Base-by-base conservation (phyloP, 306 rosid genomes). In the Heteromeles arbutifolia region DNA sequence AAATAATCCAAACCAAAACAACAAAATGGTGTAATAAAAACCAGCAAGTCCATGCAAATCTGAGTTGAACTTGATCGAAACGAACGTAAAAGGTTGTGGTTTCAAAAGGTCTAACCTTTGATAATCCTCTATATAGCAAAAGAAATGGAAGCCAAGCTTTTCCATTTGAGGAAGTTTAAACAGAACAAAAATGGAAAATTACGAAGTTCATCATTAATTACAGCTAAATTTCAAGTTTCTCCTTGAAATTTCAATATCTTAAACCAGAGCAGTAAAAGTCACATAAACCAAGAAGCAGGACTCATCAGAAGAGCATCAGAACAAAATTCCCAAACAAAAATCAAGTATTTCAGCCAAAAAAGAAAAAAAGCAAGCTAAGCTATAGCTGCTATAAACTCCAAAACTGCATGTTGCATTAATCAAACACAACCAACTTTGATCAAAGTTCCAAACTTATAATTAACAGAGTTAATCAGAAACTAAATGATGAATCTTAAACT, bases 401-500 rank as follows among this genome's bases (percentile, higher is more conserved):
- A 24, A 4, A n/a, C 66, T 22, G 59, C 66, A 68, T 56, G 67
- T 34, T 67, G 69, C 69, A 72, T 24, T 61, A 74, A 77, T 70
- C 65, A 68, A 69, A 67, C 44, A 39, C 65, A 72, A 79, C 70
- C 37, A 64, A 75, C 70, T 54, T 18, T 2, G 61, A 43, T 45
- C 8, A 58, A 15, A 39, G 24, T 13, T 21, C 43, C 44, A 34
- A 77, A 79, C 73, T 54, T 11, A 26, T 48, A 58, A 77, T 45
- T 19, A 34, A 26, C 25, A 13, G 8, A 24, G 29, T 19, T 65
- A 48, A 78, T 34, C 59, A 80, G 45, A 53, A 56, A 75, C 5
- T 3, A 39, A 52, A 65, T n/a, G 25, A 70, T 25, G 57, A 34
- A 68, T 72, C 44, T 41, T 41, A 9, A 41, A 41, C 44, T 50